These are phyloP conservation scores for Umbilicus rupestris DNA, from an alignment of 164 flowering plant species.

Conservation along the genomic window DNA sequence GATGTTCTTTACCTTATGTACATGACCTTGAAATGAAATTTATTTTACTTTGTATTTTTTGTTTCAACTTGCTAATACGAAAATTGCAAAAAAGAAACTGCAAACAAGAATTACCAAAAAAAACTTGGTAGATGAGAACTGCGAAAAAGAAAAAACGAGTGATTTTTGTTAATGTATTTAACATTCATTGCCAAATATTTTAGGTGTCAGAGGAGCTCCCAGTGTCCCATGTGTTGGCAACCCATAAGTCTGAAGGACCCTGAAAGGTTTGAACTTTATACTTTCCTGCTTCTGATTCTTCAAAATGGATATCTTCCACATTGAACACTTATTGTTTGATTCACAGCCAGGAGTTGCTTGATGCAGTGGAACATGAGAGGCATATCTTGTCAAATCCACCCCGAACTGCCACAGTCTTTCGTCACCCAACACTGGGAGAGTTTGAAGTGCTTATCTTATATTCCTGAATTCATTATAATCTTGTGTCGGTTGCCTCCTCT, in stretches of 20 bases:
- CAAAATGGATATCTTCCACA: neutral
- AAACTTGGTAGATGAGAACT: too few species aligned
- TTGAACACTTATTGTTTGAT: neutral
- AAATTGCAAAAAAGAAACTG: too few species aligned
- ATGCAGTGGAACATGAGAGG: constrained; percentile 34
- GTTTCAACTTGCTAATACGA: too few species aligned
- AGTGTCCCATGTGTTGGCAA: constrained; percentile 49
- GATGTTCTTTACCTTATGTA: neutral
- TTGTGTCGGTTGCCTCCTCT: neutral
- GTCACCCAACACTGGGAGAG: constrained; percentile 35
- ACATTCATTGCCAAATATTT: constrained; percentile 4
- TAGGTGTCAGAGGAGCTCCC: constrained; percentile 41
- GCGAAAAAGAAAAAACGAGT: neutral
- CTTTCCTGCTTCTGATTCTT: neutral
- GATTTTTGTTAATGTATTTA: neutral
- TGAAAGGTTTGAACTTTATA: constrained; percentile 15
- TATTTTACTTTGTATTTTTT: too few species aligned
- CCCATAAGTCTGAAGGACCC: constrained; percentile 38
- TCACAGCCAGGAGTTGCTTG: constrained; percentile 41
- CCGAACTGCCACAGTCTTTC: constrained; percentile 31
- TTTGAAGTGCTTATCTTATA: constrained; percentile 26
- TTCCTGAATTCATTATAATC: neutral
- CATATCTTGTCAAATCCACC: constrained; percentile 22
- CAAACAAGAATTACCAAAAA: too few species aligned
- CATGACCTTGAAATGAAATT: too few species aligned